phyloP scores from a whole-genome alignment of 2,329 filamentous ascomycete species.

The Pyrenophora seminiperda region DNA sequence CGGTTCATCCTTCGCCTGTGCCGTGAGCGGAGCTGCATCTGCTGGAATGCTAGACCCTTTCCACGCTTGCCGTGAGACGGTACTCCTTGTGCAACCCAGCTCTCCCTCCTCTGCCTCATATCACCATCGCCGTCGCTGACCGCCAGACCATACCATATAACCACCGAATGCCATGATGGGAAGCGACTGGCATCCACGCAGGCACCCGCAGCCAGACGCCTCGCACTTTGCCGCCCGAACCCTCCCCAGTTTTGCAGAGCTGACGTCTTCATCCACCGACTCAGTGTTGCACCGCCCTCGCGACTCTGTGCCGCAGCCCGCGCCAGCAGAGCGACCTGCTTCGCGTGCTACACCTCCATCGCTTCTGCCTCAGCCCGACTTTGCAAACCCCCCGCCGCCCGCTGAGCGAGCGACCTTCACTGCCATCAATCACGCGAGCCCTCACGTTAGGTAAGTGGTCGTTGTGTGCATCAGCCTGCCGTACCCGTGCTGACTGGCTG shows the following conservation, averaged over 20 bases:
- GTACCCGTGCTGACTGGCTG: slow-evolving; percentile 14
- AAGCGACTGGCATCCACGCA: slow-evolving; percentile 21
- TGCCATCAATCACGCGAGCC: slow-evolving; percentile 22
- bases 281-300: slow-evolving; percentile 23
- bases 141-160: slow-evolving; percentile 8
- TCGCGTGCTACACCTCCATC: slow-evolving; percentile 11
- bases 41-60: slow-evolving; percentile 16
- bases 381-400: slow-evolving; percentile 6
- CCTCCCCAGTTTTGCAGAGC: slow-evolving; percentile 32
- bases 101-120: slow-evolving; percentile 5
- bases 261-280: slow-evolving; percentile 26
- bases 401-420: slow-evolving; percentile 14
- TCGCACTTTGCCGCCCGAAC: slow-evolving; percentile 19
- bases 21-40: slow-evolving; percentile 14
- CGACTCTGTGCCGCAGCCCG: slow-evolving; percentile 13
- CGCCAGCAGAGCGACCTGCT: slow-evolving; percentile 9
- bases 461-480: not conserved
- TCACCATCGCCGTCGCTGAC: slow-evolving; percentile 6
- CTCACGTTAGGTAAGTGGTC: slow-evolving; percentile 23
- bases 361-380: not conserved
- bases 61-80: slow-evolving; percentile 11
- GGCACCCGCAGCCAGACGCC: slow-evolving; percentile 15
- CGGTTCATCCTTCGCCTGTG: slow-evolving; percentile 10
- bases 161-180: slow-evolving; percentile 19
- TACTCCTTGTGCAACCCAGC: slow-evolving; percentile 15